These are phyloP conservation scores for Pyropia haitanensis DNA, from an alignment of 23 red algal genomes.

Conservation along the genomic window DNA sequence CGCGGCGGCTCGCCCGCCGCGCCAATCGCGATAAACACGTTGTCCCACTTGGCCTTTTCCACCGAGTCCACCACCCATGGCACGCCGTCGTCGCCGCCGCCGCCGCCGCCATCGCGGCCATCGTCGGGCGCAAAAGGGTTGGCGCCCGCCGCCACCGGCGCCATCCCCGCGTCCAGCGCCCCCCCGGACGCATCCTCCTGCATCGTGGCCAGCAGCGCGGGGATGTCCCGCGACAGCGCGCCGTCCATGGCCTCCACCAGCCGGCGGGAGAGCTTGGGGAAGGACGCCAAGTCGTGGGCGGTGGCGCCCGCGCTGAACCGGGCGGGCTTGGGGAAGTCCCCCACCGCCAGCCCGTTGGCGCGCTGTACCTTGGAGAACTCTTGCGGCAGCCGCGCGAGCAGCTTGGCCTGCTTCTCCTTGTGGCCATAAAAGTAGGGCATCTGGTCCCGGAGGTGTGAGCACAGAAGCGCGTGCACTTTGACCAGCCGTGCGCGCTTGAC, in stretches of 20 bases:
- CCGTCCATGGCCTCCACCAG: slow-evolving; percentile 52
- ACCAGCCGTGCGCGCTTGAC: slow-evolving; percentile 64
- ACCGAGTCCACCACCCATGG: slow-evolving; percentile 30
- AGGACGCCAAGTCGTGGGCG: slow-evolving; percentile 40
- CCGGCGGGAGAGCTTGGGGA: slow-evolving; percentile 39
- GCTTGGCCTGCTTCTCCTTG: slow-evolving; percentile 58
- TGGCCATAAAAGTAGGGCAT: slow-evolving; percentile 63
- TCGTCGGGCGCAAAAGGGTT: slow-evolving; percentile 42
- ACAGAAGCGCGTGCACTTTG: slow-evolving; percentile 58
- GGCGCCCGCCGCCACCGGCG: slow-evolving; percentile 23
- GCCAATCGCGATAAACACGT: slow-evolving; percentile 27
- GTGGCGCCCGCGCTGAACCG: slow-evolving; percentile 43
- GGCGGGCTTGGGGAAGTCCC: slow-evolving; percentile 57
- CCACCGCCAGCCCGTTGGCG: slow-evolving; percentile 38
- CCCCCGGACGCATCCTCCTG: slow-evolving; percentile 20
- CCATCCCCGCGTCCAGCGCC: slow-evolving; percentile 20
- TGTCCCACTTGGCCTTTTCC: slow-evolving; percentile 63
- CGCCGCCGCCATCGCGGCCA: not conserved
- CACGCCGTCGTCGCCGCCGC: slow-evolving; percentile 6
- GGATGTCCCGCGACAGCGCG: slow-evolving; percentile 43
- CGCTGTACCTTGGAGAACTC: slow-evolving; percentile 55
- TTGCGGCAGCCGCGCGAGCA: slow-evolving; percentile 38
- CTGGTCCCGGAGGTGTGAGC: slow-evolving; percentile 44
- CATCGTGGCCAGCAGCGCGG: slow-evolving; percentile 23
- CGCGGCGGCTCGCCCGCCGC: slow-evolving; percentile 24